Percentiles rank a stretch among this genome's conserved stretches.
These are phyloP conservation scores for Cnidoscolus chayamansa DNA, from an alignment of 441 rosid genomes.

Conservation along the genomic window DNA sequence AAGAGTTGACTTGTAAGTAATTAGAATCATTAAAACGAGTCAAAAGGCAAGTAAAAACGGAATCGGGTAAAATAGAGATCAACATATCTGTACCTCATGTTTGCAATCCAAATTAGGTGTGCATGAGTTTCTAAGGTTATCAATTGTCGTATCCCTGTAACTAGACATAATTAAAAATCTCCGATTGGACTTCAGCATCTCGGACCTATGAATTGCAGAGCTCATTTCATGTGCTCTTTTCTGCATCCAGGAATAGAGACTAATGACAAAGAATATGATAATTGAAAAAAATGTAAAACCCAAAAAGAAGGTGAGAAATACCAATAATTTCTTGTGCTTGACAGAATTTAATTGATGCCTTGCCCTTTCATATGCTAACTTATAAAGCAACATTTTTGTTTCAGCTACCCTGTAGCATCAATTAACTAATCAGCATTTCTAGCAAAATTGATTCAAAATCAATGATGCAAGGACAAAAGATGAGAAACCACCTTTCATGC, in stretches of 20 bases:
- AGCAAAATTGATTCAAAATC: conserved; percentile 18
- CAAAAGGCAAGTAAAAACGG: no score
- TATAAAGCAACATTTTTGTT: conserved; percentile 45
- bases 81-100: conserved; percentile 40
- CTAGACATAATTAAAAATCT: conserved; percentile 30
- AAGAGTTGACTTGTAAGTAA: no score
- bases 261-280: conserved; percentile 23
- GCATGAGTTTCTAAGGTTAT: conserved; percentile 26
- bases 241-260: conserved; percentile 44
- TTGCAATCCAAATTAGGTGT: conserved; percentile 27
- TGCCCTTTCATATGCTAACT: conserved; percentile 61
- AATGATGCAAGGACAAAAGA: conserved; percentile 15
- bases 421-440: conserved; percentile 23
- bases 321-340: conserved; percentile 59
- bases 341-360: conserved; percentile 52
- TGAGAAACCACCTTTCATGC: conserved; percentile 46
- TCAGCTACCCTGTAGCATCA: conserved; percentile 58
- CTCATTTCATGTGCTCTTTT: conserved; percentile 43
- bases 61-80: no score
- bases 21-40: no score
- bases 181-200: conserved; percentile 46
- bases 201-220: conserved; percentile 49
- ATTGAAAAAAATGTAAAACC: conserved; percentile 7
- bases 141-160: conserved; percentile 26
- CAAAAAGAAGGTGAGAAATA: conserved; percentile 29